These are phyloP conservation scores for Cochlearia excelsa DNA, from an alignment of 345 rosid species.

Conservation along the genomic window DNA sequence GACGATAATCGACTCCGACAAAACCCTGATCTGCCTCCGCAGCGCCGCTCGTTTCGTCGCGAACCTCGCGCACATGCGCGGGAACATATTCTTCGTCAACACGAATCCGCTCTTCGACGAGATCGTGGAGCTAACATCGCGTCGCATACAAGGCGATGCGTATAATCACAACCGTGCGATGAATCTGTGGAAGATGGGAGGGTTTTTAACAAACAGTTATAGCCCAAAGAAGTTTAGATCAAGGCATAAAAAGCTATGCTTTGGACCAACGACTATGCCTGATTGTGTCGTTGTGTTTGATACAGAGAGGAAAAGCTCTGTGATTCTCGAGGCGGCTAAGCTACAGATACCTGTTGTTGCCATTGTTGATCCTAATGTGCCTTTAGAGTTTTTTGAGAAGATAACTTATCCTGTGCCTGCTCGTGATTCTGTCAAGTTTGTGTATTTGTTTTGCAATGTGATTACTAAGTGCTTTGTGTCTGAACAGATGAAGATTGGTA, in stretches of 20 bases:
- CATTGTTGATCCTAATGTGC: conserved; percentile 78
- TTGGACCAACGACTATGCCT: conserved; percentile 77
- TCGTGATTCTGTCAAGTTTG: conserved; percentile 88
- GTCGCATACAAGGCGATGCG: conserved; percentile 52
- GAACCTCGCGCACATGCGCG: conserved; percentile 51
- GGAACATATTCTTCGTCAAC: conserved; percentile 78
- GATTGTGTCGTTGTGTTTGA: conserved; percentile 90
- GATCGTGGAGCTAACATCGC: conserved; percentile 73
- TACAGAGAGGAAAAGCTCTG: conserved; percentile 84
- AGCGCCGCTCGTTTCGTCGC: conserved; percentile 77
- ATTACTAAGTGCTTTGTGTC: conserved; percentile 78
- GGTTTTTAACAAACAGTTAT: conserved; percentile 76
- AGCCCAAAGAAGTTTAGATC: conserved; percentile 95
- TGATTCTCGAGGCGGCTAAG: conserved; percentile 67
- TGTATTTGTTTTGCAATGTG: conserved; percentile 89
- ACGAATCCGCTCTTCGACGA: conserved; percentile 90
- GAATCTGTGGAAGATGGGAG: conserved; percentile 75
- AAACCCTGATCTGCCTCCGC: conserved; percentile 86
- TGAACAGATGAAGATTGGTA: conserved; percentile 59
- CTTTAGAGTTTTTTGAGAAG: conserved; percentile 68
- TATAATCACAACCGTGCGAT: conserved; percentile 55
- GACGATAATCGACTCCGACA: conserved; percentile 78
- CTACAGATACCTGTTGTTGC: conserved; percentile 89
- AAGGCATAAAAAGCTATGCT: conserved; percentile 79
- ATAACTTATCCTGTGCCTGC: conserved; percentile 91